Evolutionary conservation across 1,284 basidiomycete species (phyloP).

Genomic region (Rhodotorula sp.): DNA sequence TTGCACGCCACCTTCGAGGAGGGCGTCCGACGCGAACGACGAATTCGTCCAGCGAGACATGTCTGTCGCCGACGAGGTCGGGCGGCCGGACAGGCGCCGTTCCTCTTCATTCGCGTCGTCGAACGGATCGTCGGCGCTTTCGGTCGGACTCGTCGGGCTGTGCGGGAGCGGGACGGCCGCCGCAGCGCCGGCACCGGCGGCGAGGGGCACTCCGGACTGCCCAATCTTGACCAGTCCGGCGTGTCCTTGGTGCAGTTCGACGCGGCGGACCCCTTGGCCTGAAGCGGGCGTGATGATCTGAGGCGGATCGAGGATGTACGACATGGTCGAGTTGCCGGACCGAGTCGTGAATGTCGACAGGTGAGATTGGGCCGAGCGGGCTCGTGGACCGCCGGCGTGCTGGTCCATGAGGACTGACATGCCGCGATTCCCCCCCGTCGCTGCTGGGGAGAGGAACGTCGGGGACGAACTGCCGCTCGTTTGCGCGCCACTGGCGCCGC

Average conservation of each 20-base stretch:
- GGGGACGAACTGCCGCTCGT: not conserved
- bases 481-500: not conserved
- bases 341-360: constrained; percentile 33
- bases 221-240: constrained; percentile 33
- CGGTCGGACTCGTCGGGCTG: constrained; percentile 6
- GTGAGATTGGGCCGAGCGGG: constrained; percentile 34
- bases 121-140: constrained; percentile 23
- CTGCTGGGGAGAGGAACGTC: constrained; percentile 8
- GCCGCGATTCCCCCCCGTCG: constrained; percentile 4
- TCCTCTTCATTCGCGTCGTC: constrained; percentile 17
- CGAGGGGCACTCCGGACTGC: not conserved
- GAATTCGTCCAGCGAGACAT: constrained; percentile 25
- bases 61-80: constrained; percentile 12
- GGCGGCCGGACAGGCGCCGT: constrained; percentile 12
- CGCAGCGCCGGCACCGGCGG: not conserved
- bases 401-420: constrained; percentile 28
- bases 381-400: constrained; percentile 3
- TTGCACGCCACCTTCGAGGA: constrained; percentile 14
- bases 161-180: not conserved
- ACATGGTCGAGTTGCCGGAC: constrained; percentile 42
- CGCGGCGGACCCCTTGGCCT: constrained; percentile 30
- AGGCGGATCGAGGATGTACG: constrained; percentile 46
- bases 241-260: constrained; percentile 37
- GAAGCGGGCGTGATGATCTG: constrained; percentile 44
- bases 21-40: constrained; percentile 11